Percentiles rank a stretch among this genome's conserved stretches.
Evolutionary conservation across 345 rosid species (phyloP).

Genomic region (Abelmoschus esculentus): DNA sequence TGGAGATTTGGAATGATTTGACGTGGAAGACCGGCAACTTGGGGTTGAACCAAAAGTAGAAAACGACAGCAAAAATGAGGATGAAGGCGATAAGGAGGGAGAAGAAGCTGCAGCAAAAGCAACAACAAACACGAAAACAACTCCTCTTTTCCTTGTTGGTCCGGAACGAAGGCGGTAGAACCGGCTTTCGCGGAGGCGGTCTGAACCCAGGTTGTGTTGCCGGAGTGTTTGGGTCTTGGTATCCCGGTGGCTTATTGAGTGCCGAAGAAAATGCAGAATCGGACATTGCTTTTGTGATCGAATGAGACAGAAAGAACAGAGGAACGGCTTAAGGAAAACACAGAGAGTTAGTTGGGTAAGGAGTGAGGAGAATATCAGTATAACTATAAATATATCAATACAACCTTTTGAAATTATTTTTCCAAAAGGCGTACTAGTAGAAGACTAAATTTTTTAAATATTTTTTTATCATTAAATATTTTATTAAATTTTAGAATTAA

Average conservation of each 20-base stretch:
- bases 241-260: conserved; percentile 76
- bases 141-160: conserved; percentile 35
- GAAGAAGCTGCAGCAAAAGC: conserved; percentile 30
- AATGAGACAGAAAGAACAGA: neutral
- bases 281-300: conserved; percentile 21
- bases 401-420: no score
- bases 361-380: neutral
- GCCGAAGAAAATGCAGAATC: conserved; percentile 27
- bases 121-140: conserved; percentile 49
- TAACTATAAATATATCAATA: no score
- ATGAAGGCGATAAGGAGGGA: conserved; percentile 31
- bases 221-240: conserved; percentile 38
- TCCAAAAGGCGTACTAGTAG: no score
- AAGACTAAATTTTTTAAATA: no score
- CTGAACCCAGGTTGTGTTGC: conserved; percentile 16
- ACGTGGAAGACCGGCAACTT: conserved; percentile 56
- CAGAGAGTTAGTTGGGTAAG: conserved; percentile 9
- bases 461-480: no score
- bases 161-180: conserved; percentile 40
- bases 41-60: conserved; percentile 79
- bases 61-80: conserved; percentile 25
- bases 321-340: neutral
- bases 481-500: no score
- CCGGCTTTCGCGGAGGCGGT: conserved; percentile 25
- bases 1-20: conserved; percentile 42